Evolutionary conservation across 2,329 filamentous ascomycete species (phyloP), one percentile per base, ranked within the genome.

Genomic region (Pseudocercospora fuligena): DNA sequence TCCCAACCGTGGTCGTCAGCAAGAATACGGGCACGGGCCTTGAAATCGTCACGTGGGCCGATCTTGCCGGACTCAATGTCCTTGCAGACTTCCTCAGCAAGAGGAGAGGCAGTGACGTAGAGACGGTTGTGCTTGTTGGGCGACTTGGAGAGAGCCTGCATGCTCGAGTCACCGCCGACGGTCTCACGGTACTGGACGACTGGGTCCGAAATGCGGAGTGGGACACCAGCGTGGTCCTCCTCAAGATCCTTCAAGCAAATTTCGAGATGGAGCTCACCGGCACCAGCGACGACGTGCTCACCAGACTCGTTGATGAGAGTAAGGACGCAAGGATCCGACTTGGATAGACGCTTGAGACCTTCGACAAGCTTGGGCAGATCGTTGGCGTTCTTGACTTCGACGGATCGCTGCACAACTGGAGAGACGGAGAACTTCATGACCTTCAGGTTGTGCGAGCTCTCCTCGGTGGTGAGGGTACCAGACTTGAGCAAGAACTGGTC

Each of bases 81-180:
- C 79, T 89, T 88, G 77, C 92, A 87, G 69, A 99, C 90, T 77
- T 98, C 95, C 88, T 99, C 95, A 54, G 89, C 89, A 64, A 99
- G 87, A 77, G 95, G 95, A 85, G 93, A 86, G 73, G 95, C 95
- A 83, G 88, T 89, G 85, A 99, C 90, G 88, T 98, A 99, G 69
- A 99, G 88, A 93, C 95, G 94, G 89, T 99, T 99, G 92, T 99
- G 95, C 93, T 99, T 99, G 92, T 99, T 99, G 86, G 95, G 95
- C 58, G 95, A 99, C 89, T 99, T 99, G 84, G 95, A 98, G 79
- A 99, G 88, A 75, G 95, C 95, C 79, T 92, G 96, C 79, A 98
- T 98, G 88, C 90, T 92, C 64, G 95, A 98, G 80, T 89, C 89
- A 78, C 73, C 87, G 76, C 84, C 83, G 79, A 99, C 94, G 73